These are phyloP conservation scores for Colletotrichum sp. DNA, from an alignment of 2,329 filamentous ascomycete genomes.

Conservation along the genomic window DNA sequence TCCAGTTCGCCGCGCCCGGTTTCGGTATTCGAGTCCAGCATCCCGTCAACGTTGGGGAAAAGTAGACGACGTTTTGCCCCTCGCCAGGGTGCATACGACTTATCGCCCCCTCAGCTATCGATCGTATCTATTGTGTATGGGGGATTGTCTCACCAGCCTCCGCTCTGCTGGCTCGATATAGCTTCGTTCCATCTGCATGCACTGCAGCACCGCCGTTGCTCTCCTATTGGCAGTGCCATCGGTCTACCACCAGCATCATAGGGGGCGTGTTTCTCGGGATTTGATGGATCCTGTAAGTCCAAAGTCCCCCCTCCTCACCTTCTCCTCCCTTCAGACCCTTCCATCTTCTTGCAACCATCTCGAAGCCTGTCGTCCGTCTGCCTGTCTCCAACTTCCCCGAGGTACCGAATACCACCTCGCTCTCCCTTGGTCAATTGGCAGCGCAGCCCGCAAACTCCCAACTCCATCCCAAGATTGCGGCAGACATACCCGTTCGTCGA, in stretches of 20 bases:
- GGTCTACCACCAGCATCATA: not conserved
- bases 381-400: not conserved
- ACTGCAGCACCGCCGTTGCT: slow-evolving; percentile 3
- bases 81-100: not conserved
- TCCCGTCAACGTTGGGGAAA: not conserved
- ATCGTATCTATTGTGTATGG: not conserved
- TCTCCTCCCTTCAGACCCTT: not conserved
- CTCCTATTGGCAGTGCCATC: slow-evolving; percentile 8
- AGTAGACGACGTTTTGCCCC: not conserved
- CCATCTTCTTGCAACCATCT: not conserved
- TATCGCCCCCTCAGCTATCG: not conserved
- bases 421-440: not conserved
- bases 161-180: slow-evolving; percentile 1
- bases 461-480: not conserved
- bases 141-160: not conserved
- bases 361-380: not conserved
- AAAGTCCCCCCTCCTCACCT: not conserved
- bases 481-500: not conserved
- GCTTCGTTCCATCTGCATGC: slow-evolving; percentile 15
- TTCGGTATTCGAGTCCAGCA: not conserved
- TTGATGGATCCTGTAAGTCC: slow-evolving; percentile 3
- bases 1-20: not conserved
- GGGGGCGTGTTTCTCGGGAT: not conserved
- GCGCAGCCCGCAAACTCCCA: not conserved
- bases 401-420: not conserved